Percentiles rank a stretch among this genome's conserved stretches.
phyloP scores from a whole-genome alignment of 768 basidiomycete species.

The Multifurca ochricompacta region DNA sequence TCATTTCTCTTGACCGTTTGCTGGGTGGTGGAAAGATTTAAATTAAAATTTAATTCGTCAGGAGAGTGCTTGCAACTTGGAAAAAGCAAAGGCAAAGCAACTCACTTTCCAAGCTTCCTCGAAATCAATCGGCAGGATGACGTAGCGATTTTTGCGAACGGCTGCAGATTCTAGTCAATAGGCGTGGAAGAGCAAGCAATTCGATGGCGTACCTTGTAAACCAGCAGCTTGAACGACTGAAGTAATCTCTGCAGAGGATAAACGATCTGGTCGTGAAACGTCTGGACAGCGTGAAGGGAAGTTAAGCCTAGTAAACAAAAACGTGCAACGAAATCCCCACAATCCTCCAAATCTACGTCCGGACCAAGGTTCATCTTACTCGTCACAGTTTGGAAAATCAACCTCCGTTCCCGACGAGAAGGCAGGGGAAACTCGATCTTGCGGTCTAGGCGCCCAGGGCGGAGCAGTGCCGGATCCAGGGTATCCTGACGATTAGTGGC shows the following conservation, averaged over 20 bases:
- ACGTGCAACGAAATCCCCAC: constrained; percentile 42
- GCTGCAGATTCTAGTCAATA: constrained; percentile 38
- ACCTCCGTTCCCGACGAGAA: constrained; percentile 86
- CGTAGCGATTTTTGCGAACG: constrained; percentile 96
- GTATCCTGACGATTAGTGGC: constrained; percentile 99
- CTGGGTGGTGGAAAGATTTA: constrained; percentile 39
- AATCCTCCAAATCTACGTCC: constrained; percentile 97
- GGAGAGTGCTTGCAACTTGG: constrained; percentile 25
- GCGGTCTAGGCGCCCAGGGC: constrained; percentile 94
- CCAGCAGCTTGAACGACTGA: constrained; percentile 97
- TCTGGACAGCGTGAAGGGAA: constrained; percentile 41
- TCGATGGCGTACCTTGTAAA: constrained; percentile 62
- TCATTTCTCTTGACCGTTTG: constrained; percentile 94
- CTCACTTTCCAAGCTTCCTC: constrained; percentile 99
- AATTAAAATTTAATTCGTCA: background rate
- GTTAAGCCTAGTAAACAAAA: background rate
- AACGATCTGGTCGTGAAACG: constrained; percentile 90
- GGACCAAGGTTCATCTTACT: constrained; percentile 96
- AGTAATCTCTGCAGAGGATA: constrained; percentile 93
- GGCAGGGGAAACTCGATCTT: constrained; percentile 99
- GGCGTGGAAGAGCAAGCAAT: background rate
- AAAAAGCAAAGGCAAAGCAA: constrained; percentile 49
- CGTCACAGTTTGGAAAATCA: constrained; percentile 98
- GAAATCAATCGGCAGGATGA: constrained; percentile 94
- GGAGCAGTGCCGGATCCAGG: constrained; percentile 91